Evolutionary conservation across 352 stramenopile species (phyloP), one percentile per base, ranked within the genome.

Genomic region (Phytopythium oedochilum): DNA sequence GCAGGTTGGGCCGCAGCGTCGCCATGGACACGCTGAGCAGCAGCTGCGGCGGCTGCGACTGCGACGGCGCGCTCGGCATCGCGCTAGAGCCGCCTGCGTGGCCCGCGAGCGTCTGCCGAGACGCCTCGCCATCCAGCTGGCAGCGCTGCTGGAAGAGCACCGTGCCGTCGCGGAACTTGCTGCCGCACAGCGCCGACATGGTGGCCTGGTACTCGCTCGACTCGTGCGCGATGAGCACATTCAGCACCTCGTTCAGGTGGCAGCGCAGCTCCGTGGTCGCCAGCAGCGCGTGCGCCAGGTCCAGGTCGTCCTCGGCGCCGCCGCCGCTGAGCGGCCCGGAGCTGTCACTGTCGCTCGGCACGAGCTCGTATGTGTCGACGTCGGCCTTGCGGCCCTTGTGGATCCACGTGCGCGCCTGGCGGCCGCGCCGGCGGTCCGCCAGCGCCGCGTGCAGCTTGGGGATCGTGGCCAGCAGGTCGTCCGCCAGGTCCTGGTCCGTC

Each of bases 171-270:
- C 70, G 60, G 40, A 82, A 78, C 40, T 75, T 71, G 26, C 55
- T 51, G 2, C 70, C 72, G 48, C 63, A 72, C 23, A 88, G 63
- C 0, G 70, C 68, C 26, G 55, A 35, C 72, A 85, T 82, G 9
- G 75, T 71, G 0, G 68, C 64, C 48, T 85, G 67, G 45, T 78
- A 73, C 34, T 75, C 68, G 38, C 66, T 60, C 50, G 71, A 73
- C 20, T 80, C 61, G n/a, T 66, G 71, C n/a, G 66, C 70, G 5
- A 69, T 73, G 4, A 88, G 62, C 9, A 85, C 72, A 22, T 83
- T 88, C 14, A 88, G 51, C 28, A 88, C 72, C 29, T 88, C 77
- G 40, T 85, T 85, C n/a, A 88, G 40, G 54, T 85, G 73, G 48
- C 73, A 85, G 11, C 68, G 56, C 11, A 88, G 70, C 53, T 83